These are phyloP conservation scores for Penicillium verhagenii DNA, from an alignment of 495 filamentous ascomycete genomes.

Conservation along the genomic window DNA sequence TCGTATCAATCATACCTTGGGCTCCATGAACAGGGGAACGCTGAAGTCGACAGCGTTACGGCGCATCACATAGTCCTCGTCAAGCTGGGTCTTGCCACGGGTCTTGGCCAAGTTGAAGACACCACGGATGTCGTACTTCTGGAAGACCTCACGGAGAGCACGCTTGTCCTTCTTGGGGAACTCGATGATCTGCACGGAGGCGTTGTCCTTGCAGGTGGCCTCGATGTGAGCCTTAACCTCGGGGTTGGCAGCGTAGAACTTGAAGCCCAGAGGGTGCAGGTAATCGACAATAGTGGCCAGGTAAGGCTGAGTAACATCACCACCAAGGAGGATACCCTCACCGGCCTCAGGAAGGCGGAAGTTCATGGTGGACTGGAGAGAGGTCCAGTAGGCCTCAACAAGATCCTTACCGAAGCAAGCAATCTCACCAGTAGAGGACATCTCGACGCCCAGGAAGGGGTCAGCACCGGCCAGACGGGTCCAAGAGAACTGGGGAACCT, in stretches of 20 bases:
- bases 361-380: constrained; percentile 97
- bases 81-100: constrained; percentile 77
- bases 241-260: constrained; percentile 80
- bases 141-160: constrained; percentile 89
- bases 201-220: constrained; percentile 58
- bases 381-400: constrained; percentile 95
- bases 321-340: constrained; percentile 91
- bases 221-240: constrained; percentile 84
- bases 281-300: constrained; percentile 78
- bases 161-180: constrained; percentile 97
- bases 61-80: constrained; percentile 98
- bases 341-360: constrained; percentile 93
- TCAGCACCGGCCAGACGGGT: constrained; percentile 97
- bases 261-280: constrained; percentile 85
- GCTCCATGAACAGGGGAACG: constrained; percentile 97
- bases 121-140: constrained; percentile 94
- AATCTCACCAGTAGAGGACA: constrained; percentile 96
- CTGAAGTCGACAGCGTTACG: constrained; percentile 98
- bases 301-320: constrained; percentile 65
- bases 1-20: constrained; percentile 66
- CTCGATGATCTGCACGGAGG: constrained; percentile 85
- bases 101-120: constrained; percentile 91
- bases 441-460: constrained; percentile 96
- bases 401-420: constrained; percentile 97
- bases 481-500: constrained; percentile 98